Evolutionary conservation across 2,329 filamentous ascomycete species (phyloP).

Genomic region (Cladophialophora psammophila): DNA sequence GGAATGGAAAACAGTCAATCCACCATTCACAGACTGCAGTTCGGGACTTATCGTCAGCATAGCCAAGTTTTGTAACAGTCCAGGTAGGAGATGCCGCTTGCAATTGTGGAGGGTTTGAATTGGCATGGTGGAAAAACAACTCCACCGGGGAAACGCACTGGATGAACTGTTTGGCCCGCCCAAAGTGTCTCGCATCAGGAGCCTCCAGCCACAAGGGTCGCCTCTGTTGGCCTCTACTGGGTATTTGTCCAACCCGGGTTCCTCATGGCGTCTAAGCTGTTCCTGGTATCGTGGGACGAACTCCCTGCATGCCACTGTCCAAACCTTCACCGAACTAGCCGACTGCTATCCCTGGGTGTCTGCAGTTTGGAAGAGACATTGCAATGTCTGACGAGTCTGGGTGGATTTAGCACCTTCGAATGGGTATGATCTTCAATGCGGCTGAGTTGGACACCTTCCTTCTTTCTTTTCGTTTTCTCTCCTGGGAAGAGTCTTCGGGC

Average conservation of each 20-base stretch:
- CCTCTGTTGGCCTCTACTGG: not conserved
- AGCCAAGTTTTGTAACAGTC: not conserved
- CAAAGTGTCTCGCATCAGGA: not conserved
- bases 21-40: not conserved
- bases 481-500: not conserved
- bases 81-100: not conserved
- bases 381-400: not conserved
- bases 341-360: not conserved
- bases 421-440: not conserved
- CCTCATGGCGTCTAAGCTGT: not conserved
- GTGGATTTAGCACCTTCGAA: not conserved
- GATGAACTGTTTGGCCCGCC: not conserved
- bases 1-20: not conserved
- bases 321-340: not conserved
- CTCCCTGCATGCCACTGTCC: not conserved
- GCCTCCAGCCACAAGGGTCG: not conserved
- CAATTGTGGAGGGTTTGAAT: not conserved
- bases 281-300: not conserved
- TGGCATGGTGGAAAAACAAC: slow-evolving; percentile 2
- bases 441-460: too few relatives aligned
- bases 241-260: not conserved
- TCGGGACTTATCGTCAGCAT: not conserved
- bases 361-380: not conserved
- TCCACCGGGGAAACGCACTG: not conserved
- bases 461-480: not conserved